Percentiles rank a stretch among this genome's conserved stretches.
Evolutionary conservation across 2,329 filamentous ascomycete species (phyloP).

Genomic region (Fusarium acutatum): DNA sequence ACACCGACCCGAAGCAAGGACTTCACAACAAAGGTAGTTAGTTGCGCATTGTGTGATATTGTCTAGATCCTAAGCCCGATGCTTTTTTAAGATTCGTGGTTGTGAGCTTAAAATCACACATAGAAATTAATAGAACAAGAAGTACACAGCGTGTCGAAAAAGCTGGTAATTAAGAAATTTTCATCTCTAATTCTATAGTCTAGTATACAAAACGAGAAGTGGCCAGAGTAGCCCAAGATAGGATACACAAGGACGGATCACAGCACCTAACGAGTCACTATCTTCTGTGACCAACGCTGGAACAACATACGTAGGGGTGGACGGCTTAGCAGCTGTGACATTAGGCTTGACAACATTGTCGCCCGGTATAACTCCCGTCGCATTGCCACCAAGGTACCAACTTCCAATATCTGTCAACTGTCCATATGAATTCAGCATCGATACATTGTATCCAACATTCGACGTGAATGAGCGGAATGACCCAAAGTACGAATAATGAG

Average conservation of each 20-base stretch:
- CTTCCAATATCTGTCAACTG: not conserved
- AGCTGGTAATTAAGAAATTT: fast-evolving
- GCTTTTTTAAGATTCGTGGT: not conserved
- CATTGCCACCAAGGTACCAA: not conserved
- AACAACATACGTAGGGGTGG: not conserved
- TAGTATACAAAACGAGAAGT: not conserved
- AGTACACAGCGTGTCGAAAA: fast-evolving
- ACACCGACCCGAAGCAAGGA: not conserved
- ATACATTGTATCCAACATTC: not conserved
- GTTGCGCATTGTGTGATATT: fast-evolving
- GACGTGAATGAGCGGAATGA: not conserved
- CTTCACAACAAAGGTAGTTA: not conserved
- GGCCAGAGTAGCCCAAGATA: fast-evolving
- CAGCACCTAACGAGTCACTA: not conserved
- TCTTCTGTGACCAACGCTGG: not conserved
- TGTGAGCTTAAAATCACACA: not conserved
- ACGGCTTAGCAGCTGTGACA: not conserved
- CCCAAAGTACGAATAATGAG: not conserved
- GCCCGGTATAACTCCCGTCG: not conserved
- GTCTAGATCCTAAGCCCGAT: too few relatives aligned
- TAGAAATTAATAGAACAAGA: fast-evolving
- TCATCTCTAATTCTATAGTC: not conserved
- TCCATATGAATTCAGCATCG: not conserved
- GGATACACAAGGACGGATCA: not conserved
- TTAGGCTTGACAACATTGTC: not conserved